Percentiles rank a stretch among this genome's conserved stretches.
Evolutionary conservation across 805 yeast genomes (phyloP).

Genomic region (Candida fluviatilis): DNA sequence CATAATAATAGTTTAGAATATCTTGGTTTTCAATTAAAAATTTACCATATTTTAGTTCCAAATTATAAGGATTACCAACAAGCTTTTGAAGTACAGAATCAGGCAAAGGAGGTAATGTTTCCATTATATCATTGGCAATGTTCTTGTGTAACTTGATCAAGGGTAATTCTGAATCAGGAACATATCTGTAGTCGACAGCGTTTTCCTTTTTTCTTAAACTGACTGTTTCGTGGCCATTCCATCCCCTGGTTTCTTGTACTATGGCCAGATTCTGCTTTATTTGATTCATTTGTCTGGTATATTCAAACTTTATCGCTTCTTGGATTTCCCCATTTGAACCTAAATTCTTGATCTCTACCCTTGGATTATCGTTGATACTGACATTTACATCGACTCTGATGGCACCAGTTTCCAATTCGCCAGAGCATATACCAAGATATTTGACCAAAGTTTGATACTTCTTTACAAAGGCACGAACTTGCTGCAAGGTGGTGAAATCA

Average conservation of each 20-base stretch:
- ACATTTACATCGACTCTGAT: conserved; percentile 93
- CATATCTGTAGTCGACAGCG: conserved; percentile 82
- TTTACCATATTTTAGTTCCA: conserved; percentile 72
- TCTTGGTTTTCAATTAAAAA: conserved; percentile 52
- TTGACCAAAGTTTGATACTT: conserved; percentile 73
- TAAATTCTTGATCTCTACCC: conserved; percentile 88
- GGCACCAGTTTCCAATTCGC: conserved; percentile 92
- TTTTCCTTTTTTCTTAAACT: conserved; percentile 74
- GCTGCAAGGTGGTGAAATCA: conserved; percentile 62
- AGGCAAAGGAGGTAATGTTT: conserved; percentile 55
- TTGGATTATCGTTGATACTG: conserved; percentile 64
- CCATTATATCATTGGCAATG: conserved; percentile 39
- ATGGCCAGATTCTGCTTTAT: conserved; percentile 32
- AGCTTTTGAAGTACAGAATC: conserved; percentile 51
- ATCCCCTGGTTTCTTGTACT: conserved; percentile 76
- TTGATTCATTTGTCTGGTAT: conserved; percentile 57
- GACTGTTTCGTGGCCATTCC: conserved; percentile 76
- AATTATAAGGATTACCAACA: conserved; percentile 43
- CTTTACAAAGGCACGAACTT: conserved; percentile 74
- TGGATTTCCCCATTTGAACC: conserved; percentile 79
- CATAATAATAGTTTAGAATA: conserved; percentile 50
- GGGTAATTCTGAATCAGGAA: conserved; percentile 92
- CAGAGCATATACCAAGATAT: conserved; percentile 71
- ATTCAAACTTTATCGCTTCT: conserved; percentile 73
- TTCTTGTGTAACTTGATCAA: conserved; percentile 42